phyloP scores from a whole-genome alignment of 108 stramenopile genomes.

The Cyclotella sp. region DNA sequence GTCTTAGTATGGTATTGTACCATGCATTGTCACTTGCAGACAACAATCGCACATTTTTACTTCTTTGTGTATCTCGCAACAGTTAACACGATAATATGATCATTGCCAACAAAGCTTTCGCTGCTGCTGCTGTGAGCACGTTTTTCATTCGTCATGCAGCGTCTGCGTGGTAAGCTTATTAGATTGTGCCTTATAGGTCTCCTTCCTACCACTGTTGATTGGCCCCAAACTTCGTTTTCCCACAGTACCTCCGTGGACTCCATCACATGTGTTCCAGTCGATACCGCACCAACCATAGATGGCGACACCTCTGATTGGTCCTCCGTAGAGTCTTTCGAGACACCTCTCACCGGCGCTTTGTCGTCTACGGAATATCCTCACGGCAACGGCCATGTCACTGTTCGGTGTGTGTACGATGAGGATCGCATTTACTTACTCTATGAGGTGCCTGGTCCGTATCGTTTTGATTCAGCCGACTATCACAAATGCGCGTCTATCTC shows the following conservation, averaged over 20 bases:
- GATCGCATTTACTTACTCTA: slow-evolving; percentile 39
- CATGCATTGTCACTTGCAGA: too few species aligned
- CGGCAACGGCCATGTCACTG: slow-evolving; percentile 15
- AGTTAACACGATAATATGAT: too few species aligned
- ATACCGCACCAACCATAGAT: slow-evolving; percentile 32
- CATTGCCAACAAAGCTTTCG: too few species aligned
- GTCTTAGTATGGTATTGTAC: too few species aligned
- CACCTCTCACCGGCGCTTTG: slow-evolving; percentile 20
- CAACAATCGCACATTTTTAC: too few species aligned
- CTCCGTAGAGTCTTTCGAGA: slow-evolving; percentile 7
- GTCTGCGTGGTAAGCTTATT: too few species aligned
- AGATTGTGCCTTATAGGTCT: too few species aligned
- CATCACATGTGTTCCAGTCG: slow-evolving; percentile 14
- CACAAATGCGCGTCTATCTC: slow-evolving; percentile 46
- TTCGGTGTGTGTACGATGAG: slow-evolving; percentile 40
- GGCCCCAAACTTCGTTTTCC: too few species aligned
- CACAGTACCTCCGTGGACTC: slow-evolving; percentile 7
- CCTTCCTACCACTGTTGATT: too few species aligned
- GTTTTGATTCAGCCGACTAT: slow-evolving; percentile 28
- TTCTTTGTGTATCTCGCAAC: too few species aligned
- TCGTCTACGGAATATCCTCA: slow-evolving; percentile 9
- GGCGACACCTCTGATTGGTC: slow-evolving; percentile 27
- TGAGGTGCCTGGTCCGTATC: slow-evolving; percentile 36
- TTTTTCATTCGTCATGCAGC: too few species aligned
- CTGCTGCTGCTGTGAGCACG: too few species aligned